Conservation (phyloP, 2,329 filamentous ascomycete genomes). For the Herpotrichia juniperi region DNA sequence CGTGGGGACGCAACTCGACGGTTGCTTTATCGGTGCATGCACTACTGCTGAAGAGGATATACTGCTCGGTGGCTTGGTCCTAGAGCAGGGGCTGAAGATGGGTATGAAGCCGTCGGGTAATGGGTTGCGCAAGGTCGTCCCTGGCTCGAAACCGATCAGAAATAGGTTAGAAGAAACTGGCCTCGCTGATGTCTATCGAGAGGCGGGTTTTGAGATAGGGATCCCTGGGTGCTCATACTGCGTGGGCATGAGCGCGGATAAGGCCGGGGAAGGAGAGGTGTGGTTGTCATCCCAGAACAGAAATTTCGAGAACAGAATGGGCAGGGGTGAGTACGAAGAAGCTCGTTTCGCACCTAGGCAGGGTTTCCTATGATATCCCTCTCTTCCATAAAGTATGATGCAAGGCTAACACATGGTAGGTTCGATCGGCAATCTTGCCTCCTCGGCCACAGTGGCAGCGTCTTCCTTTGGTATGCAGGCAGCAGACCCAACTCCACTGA, state of each 20-base stretch:
- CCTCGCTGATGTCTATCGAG: slow-evolving; percentile 47
- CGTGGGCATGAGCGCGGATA: slow-evolving; percentile 52
- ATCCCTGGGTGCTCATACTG: slow-evolving; percentile 54
- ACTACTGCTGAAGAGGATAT: slow-evolving; percentile 56
- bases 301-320: slow-evolving; percentile 56
- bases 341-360: too few species aligned
- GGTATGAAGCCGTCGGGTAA: slow-evolving; percentile 34
- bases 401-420: slow-evolving; percentile 27
- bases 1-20: slow-evolving; percentile 44
- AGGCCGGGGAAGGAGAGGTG: slow-evolving; percentile 48
- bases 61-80: slow-evolving; percentile 50
- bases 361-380: too few species aligned
- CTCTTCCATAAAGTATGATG: not conserved
- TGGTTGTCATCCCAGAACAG: slow-evolving; percentile 56
- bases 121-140: slow-evolving; percentile 50
- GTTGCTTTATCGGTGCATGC: slow-evolving; percentile 56
- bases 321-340: slow-evolving; percentile 40
- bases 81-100: slow-evolving; percentile 45
- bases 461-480: slow-evolving; percentile 54
- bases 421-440: slow-evolving; percentile 53
- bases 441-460: slow-evolving; percentile 55
- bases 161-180: slow-evolving; percentile 43
- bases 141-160: slow-evolving; percentile 49
- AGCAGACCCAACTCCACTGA: slow-evolving; percentile 43
- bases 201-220: slow-evolving; percentile 51